Evolutionary conservation across 139 green algal species (phyloP).

Genomic region (Chlamydomonas applanata): DNA sequence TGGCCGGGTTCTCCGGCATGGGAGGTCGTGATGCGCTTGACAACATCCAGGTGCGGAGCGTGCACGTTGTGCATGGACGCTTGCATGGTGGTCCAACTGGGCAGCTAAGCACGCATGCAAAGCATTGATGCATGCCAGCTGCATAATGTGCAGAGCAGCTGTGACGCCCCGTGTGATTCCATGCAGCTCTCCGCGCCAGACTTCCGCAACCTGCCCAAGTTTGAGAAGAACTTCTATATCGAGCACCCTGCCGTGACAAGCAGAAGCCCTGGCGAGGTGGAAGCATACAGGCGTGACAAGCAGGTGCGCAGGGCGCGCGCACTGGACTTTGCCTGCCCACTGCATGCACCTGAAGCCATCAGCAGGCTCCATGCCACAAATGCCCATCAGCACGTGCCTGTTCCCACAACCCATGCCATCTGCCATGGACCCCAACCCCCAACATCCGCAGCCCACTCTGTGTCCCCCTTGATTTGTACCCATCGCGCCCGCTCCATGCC

Average conservation of each 20-base stretch:
- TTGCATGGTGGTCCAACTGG: constrained; percentile 3
- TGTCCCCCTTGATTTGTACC: too few relatives aligned
- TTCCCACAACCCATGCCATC: too few relatives aligned
- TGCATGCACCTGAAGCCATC: too few relatives aligned
- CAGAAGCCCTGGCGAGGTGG: constrained; percentile 64
- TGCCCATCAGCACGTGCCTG: too few relatives aligned
- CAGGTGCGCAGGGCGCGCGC: constrained; percentile 34
- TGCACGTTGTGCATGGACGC: not conserved
- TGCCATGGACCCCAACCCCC: too few relatives aligned
- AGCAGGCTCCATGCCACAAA: too few relatives aligned
- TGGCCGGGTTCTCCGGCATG: too few relatives aligned
- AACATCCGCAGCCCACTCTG: too few relatives aligned
- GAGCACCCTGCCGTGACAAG: constrained; percentile 83
- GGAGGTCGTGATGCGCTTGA: too few relatives aligned
- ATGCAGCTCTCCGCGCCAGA: constrained; percentile 39
- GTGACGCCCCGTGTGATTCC: too few relatives aligned
- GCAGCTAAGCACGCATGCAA: not conserved
- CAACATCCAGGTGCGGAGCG: not conserved
- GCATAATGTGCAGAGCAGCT: too few relatives aligned
- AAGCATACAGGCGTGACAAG: constrained; percentile 73
- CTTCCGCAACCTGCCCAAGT: constrained; percentile 78
- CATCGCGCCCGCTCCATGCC: too few relatives aligned
- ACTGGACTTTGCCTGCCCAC: not conserved
- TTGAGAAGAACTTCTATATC: constrained; percentile 74
- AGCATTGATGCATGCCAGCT: not conserved